Base-by-base conservation (phyloP, 352 stramenopile species). In the Globisporangium spinosum region DNA sequence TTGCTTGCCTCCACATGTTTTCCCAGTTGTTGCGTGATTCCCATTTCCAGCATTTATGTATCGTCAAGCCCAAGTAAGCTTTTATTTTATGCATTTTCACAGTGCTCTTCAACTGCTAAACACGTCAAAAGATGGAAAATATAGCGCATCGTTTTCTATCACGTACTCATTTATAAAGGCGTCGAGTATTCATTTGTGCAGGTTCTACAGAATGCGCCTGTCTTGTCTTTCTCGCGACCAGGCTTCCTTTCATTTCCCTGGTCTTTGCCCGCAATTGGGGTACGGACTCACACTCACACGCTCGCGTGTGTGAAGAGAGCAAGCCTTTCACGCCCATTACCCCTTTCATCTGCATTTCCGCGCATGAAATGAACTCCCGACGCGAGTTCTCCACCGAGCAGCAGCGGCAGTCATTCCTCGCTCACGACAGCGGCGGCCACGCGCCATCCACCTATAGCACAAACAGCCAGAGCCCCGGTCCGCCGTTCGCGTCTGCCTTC, bases 141-240 rank as follows among this genome's bases (percentile, higher is more conserved):
- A 47, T 47, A 47, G 10, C 13, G 40, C 40, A 47, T n/a, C 6
- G 8, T 17, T n/a, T 47, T n/a, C 13, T n/a, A 17, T n/a, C 15
- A 47, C 2, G 13, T n/a, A 47, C 15, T n/a, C 3, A 47, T 47
- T 47, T 47, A 47, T 47, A 47, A 47, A 47, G 40, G 15, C 17
- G 6, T 0, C 6, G n/a, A 6, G 12, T 43, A 43, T 43, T 7
- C 2, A 32, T 32, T 32, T 32, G 15, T 32, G 29, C 3, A 32
- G 15, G 13, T 57, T 32, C 10, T 10, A 56, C 22, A 56, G 10
- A 58, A n/a, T 22, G 5, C 22, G 53, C 29, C 55, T 45, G 55
- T 45, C 55, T 29, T 60, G 55, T 29, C 29, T 45, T 60, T 60
- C 17, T 60, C 25, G n/a, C 51, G 23, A 17, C 9, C 51, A n/a